Percentiles rank a stretch among this genome's conserved stretches.
Evolutionary conservation across 345 rosid genomes (phyloP).

Genomic region (Microcos paniculata): DNA sequence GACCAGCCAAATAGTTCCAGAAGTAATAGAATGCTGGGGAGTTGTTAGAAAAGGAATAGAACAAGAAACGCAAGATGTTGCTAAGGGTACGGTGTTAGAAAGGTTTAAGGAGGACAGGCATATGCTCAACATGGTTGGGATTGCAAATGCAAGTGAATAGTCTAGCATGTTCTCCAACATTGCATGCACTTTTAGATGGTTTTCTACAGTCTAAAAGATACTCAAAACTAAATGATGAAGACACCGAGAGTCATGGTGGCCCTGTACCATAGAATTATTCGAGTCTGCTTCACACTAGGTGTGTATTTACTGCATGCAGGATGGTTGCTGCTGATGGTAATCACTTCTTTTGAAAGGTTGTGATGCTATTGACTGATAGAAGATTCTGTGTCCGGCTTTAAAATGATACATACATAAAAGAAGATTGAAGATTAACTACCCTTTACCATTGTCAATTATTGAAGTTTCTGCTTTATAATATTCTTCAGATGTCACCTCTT

Average conservation of each 20-base stretch:
- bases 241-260: neutral
- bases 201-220: neutral
- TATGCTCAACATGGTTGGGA: conserved; percentile 88
- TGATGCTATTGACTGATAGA: neutral
- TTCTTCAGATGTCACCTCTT: too few species aligned
- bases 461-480: too few species aligned
- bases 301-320: neutral
- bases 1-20: conserved; percentile 51
- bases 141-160: conserved; percentile 72
- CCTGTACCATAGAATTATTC: neutral
- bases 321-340: neutral
- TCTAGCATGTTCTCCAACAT: neutral
- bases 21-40: conserved; percentile 92
- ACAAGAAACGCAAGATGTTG: conserved; percentile 40
- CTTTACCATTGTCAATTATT: neutral
- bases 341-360: neutral
- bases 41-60: conserved; percentile 36
- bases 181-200: neutral
- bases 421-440: neutral
- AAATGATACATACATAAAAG: neutral
- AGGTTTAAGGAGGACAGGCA: conserved; percentile 85
- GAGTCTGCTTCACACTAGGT: neutral
- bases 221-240: neutral
- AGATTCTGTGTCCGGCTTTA: neutral
- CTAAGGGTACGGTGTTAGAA: conserved; percentile 57